phyloP scores from a whole-genome alignment of 2,329 filamentous ascomycete species.

The Phialophora expanda region DNA sequence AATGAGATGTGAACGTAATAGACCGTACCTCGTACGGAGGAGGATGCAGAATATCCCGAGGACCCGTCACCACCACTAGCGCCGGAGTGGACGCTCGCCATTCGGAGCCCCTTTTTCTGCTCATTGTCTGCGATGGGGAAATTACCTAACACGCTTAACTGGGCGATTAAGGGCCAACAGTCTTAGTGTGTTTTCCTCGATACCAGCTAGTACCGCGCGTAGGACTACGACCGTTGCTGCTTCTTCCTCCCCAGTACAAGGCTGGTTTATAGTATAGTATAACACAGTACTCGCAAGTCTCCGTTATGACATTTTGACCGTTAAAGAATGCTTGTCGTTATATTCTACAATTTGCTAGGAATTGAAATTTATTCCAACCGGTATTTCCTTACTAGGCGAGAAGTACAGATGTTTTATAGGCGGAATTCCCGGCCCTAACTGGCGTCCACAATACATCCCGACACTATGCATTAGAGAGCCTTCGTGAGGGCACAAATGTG shows the following conservation, averaged over 20 bases:
- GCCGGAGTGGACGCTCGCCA: conserved; percentile 12
- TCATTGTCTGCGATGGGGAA: background rate
- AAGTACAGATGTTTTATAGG: background rate
- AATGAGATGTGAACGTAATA: background rate
- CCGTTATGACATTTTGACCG: background rate
- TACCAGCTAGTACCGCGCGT: background rate
- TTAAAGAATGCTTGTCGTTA: background rate
- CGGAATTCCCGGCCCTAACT: background rate
- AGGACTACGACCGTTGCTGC: too few relatives aligned
- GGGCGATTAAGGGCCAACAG: background rate
- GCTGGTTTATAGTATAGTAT: too few relatives aligned
- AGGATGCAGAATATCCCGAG: background rate
- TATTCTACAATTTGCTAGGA: background rate
- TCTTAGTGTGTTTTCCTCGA: background rate
- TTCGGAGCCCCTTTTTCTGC: conserved; percentile 17
- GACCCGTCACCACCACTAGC: conserved; percentile 3
- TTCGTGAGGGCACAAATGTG: too few relatives aligned
- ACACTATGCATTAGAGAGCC: background rate
- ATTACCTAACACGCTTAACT: background rate
- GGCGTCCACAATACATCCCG: background rate
- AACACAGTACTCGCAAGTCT: background rate
- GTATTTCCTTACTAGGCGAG: too few relatives aligned
- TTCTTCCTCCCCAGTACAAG: too few relatives aligned
- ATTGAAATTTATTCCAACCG: background rate
- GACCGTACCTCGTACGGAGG: background rate